These are phyloP conservation scores for Sporopachydermia quercuum DNA, from an alignment of 805 yeast genomes.

Conservation along the genomic window DNA sequence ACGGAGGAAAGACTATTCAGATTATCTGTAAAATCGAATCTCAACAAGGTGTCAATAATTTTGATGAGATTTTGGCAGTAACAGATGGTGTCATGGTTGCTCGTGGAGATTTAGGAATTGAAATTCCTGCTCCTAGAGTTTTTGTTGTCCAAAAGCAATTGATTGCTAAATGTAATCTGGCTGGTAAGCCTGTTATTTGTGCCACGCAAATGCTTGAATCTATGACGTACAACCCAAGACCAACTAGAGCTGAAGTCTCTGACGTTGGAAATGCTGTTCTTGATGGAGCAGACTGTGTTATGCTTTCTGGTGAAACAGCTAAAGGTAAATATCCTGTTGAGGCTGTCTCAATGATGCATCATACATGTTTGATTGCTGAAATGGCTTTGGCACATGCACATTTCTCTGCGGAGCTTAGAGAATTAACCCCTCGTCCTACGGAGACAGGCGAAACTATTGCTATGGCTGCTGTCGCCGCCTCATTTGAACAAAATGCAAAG, in stretches of 20 bases:
- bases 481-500: slow-evolving; percentile 91
- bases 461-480: slow-evolving; percentile 90
- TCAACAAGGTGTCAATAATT: slow-evolving; percentile 99
- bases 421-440: slow-evolving; percentile 76
- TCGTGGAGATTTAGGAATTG: slow-evolving; percentile 99
- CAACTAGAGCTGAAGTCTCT: slow-evolving; percentile 98
- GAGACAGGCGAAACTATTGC: slow-evolving; percentile 94
- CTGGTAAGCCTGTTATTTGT: slow-evolving; percentile 98
- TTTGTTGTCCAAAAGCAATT: slow-evolving; percentile 97
- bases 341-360: slow-evolving; percentile 98
- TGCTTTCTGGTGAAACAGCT: slow-evolving; percentile 99
- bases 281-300: slow-evolving; percentile 99
- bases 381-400: slow-evolving; percentile 84
- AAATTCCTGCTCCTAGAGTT: slow-evolving; percentile 97
- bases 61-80: slow-evolving; percentile 84
- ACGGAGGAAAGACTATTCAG: slow-evolving; percentile 79
- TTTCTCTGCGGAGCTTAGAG: slow-evolving; percentile 71
- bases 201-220: slow-evolving; percentile 99
- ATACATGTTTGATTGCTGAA: slow-evolving; percentile 92
- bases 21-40: slow-evolving; percentile 96
- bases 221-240: slow-evolving; percentile 99
- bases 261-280: slow-evolving; percentile 98
- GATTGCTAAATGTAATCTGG: slow-evolving; percentile 97
- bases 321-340: slow-evolving; percentile 97
- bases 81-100: slow-evolving; percentile 99